phyloP scores from a whole-genome alignment of 352 stramenopile genomes.

The Globisporangium paddicum region DNA sequence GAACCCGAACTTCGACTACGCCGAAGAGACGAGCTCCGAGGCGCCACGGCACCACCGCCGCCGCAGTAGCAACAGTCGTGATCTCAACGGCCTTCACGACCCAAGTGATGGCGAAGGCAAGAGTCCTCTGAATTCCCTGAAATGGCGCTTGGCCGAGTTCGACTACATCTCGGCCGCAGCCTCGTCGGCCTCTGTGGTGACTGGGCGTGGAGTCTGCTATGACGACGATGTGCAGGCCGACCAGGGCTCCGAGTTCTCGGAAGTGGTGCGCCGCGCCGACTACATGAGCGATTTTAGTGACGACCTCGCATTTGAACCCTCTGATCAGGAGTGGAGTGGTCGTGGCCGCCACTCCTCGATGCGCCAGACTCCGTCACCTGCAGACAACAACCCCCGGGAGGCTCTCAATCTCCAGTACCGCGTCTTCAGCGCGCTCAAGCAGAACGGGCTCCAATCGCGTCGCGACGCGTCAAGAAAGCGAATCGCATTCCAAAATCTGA shows the following conservation, averaged over 20 bases:
- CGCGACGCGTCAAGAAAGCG: conserved; percentile 33
- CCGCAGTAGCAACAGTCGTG: background rate
- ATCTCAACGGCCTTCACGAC: background rate
- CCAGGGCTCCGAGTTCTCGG: conserved; percentile 53
- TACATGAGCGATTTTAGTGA: conserved; percentile 31
- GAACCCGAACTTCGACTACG: conserved; percentile 69
- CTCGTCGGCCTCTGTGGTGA: conserved; percentile 18
- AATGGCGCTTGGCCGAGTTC: conserved; percentile 14
- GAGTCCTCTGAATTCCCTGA: background rate
- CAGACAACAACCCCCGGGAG: background rate
- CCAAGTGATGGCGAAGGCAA: background rate
- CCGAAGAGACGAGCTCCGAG: conserved; percentile 39
- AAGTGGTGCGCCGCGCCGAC: conserved; percentile 46
- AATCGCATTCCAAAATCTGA: conserved; percentile 31
- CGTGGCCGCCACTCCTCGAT: conserved; percentile 25
- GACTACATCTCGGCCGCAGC: conserved; percentile 53
- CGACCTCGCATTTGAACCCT: conserved; percentile 11
- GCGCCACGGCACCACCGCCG: background rate
- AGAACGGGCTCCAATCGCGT: conserved; percentile 13
- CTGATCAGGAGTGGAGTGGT: conserved; percentile 1
- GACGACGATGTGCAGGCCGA: conserved; percentile 26
- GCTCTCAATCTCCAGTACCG: conserved; percentile 23
- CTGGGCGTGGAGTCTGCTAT: conserved; percentile 1
- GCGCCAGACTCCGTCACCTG: background rate
- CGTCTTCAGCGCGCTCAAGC: conserved; percentile 17